These are phyloP conservation scores for Aureoboletus auriporus DNA, from an alignment of 768 basidiomycete genomes.

Conservation along the genomic window DNA sequence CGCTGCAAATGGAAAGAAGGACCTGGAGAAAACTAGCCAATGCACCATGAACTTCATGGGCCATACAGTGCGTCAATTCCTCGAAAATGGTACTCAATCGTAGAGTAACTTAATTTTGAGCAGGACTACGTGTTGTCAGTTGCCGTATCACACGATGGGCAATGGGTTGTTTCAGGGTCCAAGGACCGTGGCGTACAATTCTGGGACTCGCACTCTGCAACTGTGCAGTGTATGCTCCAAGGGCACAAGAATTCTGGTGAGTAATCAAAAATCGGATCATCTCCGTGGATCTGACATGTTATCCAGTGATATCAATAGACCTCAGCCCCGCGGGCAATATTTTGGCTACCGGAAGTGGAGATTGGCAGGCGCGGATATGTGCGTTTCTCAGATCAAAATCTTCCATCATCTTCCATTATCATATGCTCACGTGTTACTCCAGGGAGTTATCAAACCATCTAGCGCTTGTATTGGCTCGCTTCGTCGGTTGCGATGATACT, in stretches of 20 bases:
- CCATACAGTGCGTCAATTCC: constrained; percentile 59
- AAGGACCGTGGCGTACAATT: constrained; percentile 97
- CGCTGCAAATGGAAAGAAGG: constrained; percentile 43
- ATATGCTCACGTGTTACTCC: constrained; percentile 4
- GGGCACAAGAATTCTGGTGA: constrained; percentile 63
- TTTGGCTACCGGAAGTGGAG: constrained; percentile 68
- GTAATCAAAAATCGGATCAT: constrained; percentile 17
- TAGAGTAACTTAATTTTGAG: constrained; percentile 1
- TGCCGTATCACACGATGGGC: constrained; percentile 85
- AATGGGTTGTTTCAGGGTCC: constrained; percentile 92
- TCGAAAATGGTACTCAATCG: neutral
- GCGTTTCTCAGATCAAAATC: constrained; percentile 20
- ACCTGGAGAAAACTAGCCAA: constrained; percentile 44
- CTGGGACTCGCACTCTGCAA: constrained; percentile 75
- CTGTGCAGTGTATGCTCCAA: constrained; percentile 92
- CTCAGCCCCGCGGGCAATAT: constrained; percentile 57
- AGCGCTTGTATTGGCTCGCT: constrained; percentile 7
- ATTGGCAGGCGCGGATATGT: constrained; percentile 72
- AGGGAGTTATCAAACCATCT: constrained; percentile 32
- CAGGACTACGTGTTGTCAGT: constrained; percentile 73
- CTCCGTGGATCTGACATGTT: constrained; percentile 7
- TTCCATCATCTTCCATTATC: neutral
- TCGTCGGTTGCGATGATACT: constrained; percentile 9
- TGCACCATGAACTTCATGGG: constrained; percentile 87
- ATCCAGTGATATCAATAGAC: constrained; percentile 66